Conservation (phyloP, 129 eudicot genomes). For the Arctium minus region DNA sequence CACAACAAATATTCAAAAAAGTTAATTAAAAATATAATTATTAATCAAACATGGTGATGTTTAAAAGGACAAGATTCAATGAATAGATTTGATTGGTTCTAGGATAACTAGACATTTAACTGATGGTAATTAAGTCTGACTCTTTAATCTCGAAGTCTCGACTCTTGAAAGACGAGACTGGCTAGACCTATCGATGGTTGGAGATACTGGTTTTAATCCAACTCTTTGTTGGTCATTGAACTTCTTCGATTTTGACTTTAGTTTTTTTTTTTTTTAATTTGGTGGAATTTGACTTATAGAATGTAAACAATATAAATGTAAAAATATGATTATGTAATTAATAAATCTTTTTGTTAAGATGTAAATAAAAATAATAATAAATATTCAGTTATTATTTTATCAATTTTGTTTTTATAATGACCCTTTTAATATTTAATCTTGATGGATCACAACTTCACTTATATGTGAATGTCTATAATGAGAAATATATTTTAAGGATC, state of each 20-base stretch:
- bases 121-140: neutral
- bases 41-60: neutral
- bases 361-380: too few species aligned
- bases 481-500: neutral
- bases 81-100: neutral
- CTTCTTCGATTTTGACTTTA: neutral
- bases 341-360: too few species aligned
- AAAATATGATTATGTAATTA: neutral
- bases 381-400: neutral
- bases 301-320: neutral
- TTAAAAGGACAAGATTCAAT: neutral
- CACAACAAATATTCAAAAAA: neutral
- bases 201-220: neutral
- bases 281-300: neutral
- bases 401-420: neutral
- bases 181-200: neutral
- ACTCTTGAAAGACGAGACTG: neutral
- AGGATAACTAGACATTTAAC: neutral
- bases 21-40: too few species aligned
- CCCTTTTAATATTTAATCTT: neutral
- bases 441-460: neutral
- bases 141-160: neutral
- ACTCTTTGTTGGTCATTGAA: neutral
- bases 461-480: neutral
- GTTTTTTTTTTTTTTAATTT: too few species aligned